Conservation (phyloP, 805 yeast genomes). For the Clavispora fructus region DNA sequence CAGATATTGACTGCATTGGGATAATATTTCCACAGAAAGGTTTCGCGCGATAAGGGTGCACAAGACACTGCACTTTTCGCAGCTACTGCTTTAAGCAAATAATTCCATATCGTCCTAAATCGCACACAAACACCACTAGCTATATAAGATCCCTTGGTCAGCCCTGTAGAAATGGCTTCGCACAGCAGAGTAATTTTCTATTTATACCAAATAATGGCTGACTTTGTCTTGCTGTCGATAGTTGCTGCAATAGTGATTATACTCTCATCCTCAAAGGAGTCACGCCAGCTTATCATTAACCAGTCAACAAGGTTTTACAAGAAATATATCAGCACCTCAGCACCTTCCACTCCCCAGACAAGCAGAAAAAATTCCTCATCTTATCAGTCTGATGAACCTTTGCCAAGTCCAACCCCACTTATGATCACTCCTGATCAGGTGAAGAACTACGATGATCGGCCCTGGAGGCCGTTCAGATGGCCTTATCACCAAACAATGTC, state of each 20-base stretch:
- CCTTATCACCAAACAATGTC: conserved; percentile 80
- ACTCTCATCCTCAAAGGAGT: conserved; percentile 5
- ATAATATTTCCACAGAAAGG: not conserved
- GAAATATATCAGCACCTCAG: not conserved
- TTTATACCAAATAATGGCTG: conserved; percentile 1
- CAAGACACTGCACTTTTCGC: conserved; percentile 1
- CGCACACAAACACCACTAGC: not conserved
- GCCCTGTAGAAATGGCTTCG: not conserved
- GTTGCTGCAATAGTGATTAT: conserved; percentile 6
- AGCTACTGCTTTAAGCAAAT: conserved; percentile 1
- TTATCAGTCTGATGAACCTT: conserved; percentile 7
- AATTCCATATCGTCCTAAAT: not conserved
- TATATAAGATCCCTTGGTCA: not conserved
- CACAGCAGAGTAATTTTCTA: not conserved
- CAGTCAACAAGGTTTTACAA: not conserved
- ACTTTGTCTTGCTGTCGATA: conserved; percentile 4
- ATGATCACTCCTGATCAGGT: conserved; percentile 65
- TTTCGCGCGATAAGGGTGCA: not conserved
- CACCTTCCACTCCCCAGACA: conserved; percentile 1
- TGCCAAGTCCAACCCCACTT: conserved; percentile 52
- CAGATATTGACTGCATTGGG: not conserved
- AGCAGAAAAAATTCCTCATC: conserved; percentile 1
- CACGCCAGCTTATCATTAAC: not conserved
- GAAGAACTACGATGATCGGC: conserved; percentile 61
- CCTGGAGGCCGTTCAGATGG: conserved; percentile 79